Base-by-base conservation (phyloP, 2,329 filamentous ascomycete species). In the Ophiocordyceps sinensis region DNA sequence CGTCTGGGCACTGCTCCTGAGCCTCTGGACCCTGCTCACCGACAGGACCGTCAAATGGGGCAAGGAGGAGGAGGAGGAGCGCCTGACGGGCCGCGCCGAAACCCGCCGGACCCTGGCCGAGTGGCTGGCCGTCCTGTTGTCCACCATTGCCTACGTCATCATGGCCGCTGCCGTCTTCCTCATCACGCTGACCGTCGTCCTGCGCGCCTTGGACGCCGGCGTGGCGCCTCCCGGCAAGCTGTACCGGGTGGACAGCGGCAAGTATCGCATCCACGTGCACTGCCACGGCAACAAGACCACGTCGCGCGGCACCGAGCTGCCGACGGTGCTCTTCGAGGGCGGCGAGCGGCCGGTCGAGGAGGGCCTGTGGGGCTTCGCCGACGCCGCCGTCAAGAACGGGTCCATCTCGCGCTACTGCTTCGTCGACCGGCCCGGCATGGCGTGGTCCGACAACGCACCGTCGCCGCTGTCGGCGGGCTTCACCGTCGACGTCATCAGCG, bases 391-490 rank as follows among this genome's bases (percentile, higher is more conserved):
- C 48, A 69, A 77, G 47, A 91, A 91, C 52, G 85, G 85, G 32
- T 84, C 82, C 37, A 91, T 98, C 51, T 67, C 70, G 42, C 79
- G 89, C 44, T 96, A 94, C 65, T 98, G 91, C 69, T 95, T 94
- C 61, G 88, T 85, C 57, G 91, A 98, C 57, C 82, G 91, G 19
- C 91, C 91, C 1, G 91, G 91, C 2, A 74, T 89, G 42, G 89
- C 75, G 7, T 94, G 86, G 70, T 78, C 74, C 37, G 91, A 98
- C 61, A 89, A 91, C 42, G 87, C 89, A 0, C 91, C 91, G 2
- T 95, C 88, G 6, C 91, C 91, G 0, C 80, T 94, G 51, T 94
- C 85, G 5, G 89, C 86, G 5, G 87, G 88, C 36, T 94, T 95
- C 75, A 82, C 84, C n/a, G 80, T 85, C 5, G 87, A 94, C 53